These are phyloP conservation scores for Penicillium salamii DNA, from an alignment of 495 filamentous ascomycete genomes.

Conservation along the genomic window DNA sequence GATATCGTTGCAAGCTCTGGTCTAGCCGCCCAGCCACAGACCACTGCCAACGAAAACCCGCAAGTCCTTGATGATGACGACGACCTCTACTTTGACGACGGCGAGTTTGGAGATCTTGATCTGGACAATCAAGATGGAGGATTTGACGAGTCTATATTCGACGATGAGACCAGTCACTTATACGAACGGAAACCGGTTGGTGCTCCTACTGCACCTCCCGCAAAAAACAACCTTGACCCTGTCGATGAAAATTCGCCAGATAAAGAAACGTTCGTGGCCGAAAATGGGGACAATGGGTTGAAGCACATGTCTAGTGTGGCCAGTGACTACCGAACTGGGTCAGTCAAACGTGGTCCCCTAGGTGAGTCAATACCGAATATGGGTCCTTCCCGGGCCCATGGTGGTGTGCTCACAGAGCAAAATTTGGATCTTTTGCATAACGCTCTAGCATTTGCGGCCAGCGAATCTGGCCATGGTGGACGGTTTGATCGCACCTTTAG, in stretches of 20 bases:
- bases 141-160: constrained; percentile 81
- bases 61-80: constrained; percentile 40
- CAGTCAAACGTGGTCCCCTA: constrained; percentile 27
- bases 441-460: constrained; percentile 75
- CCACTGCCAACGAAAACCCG: background rate
- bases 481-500: constrained; percentile 60
- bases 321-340: constrained; percentile 31
- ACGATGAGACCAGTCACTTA: constrained; percentile 56
- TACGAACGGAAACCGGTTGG: constrained; percentile 38
- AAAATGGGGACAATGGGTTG: constrained; percentile 23
- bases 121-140: constrained; percentile 49
- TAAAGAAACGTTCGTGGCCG: constrained; percentile 16
- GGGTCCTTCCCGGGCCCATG: constrained; percentile 30
- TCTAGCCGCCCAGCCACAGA: background rate
- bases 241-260: constrained; percentile 7
- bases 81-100: constrained; percentile 82
- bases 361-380: constrained; percentile 28
- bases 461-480: constrained; percentile 66
- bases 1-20: background rate
- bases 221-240: background rate
- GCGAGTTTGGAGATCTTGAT: constrained; percentile 57
- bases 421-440: constrained; percentile 72
- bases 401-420: constrained; percentile 51
- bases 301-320: constrained; percentile 41
- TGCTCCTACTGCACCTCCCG: constrained; percentile 7